Percentiles rank a stretch among this genome's conserved stretches.
These are phyloP conservation scores for Sporothrix brunneoviolacea DNA, from an alignment of 2,329 filamentous ascomycete genomes.

Conservation along the genomic window DNA sequence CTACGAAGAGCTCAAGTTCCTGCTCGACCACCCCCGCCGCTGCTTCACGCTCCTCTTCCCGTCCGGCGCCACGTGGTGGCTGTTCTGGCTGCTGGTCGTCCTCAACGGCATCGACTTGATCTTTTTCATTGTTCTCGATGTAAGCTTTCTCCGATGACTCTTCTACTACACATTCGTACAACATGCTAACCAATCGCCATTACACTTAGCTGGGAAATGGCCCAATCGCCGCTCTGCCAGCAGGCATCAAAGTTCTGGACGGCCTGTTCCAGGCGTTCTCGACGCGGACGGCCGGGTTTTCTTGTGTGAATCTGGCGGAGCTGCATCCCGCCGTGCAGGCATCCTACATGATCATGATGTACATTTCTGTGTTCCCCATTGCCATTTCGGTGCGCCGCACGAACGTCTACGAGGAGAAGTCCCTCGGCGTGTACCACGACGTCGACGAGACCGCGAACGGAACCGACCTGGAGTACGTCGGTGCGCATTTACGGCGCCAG, in stretches of 20 bases:
- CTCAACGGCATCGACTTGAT: constrained; percentile 82
- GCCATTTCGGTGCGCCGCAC: constrained; percentile 90
- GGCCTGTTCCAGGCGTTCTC: constrained; percentile 86
- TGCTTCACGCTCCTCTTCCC: constrained; percentile 96
- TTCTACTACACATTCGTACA: too few relatives aligned
- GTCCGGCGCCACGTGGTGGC: constrained; percentile 86
- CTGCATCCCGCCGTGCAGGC: constrained; percentile 90
- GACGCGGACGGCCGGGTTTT: constrained; percentile 86
- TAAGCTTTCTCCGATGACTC: too few relatives aligned
- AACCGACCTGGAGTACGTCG: constrained; percentile 72
- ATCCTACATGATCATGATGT: constrained; percentile 98
- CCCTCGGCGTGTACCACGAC: constrained; percentile 64
- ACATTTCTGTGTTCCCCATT: constrained; percentile 94
- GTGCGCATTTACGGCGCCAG: constrained; percentile 84
- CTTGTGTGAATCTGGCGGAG: constrained; percentile 67
- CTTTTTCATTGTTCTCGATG: constrained; percentile 88
- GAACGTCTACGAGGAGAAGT: constrained; percentile 93
- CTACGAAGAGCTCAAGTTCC: constrained; percentile 85
- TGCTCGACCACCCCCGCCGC: constrained; percentile 88
- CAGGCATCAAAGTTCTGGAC: constrained; percentile 71
- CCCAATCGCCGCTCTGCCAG: constrained; percentile 59
- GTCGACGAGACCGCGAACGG: constrained; percentile 43
- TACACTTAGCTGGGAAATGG: constrained; percentile 58
- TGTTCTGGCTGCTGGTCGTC: constrained; percentile 76
- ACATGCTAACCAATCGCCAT: too few relatives aligned